Evolutionary conservation across 2,329 filamentous ascomycete genomes (phyloP), one percentile per base, ranked within the genome.

Genomic region (Rutstroemia sydowiana): DNA sequence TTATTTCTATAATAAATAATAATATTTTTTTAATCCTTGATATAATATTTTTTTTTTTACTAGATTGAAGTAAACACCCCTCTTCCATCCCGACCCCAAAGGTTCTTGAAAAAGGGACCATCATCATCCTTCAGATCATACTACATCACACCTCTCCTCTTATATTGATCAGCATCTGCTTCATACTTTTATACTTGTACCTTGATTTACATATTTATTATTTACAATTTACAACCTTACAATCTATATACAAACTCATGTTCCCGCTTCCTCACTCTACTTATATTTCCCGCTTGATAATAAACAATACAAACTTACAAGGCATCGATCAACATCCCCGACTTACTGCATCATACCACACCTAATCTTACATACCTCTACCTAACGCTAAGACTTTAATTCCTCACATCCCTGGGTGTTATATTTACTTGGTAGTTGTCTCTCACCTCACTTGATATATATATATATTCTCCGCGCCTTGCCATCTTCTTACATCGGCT

Each of bases 261-360:
- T 45, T 45, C 48, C 48, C 48, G 48, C 41, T 40, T 20, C 37
- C 31, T 16, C 31, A n/a, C 34, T 13, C 34, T 13, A n/a, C n/a
- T n/a, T n/a, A n/a, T n/a, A n/a, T 16, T 18, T 39, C 48, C 23
- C 32, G 32, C 48, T 51, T 51, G 48, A 32, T 41, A 51, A 51
- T 51, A 51, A 51, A 46, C 48, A 46, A 39, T 45, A 23, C 44
- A 51, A 31, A n/a, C 40, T 43, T 45, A 36, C 16, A 30, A 37
- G 32, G 58, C 55, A 53, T 49, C 59, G 51, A 59, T 57, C 59
- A 58, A 34, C 56, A 21, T 47, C 49, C 48, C 55, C 40, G 55
- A 59, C 58, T 58, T 56, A 59, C 57, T 57, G 55, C 59, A 60
- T 60, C 60, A 53, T 56, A 59, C 56, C 56, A n/a, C n/a, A n/a